Conservation (phyloP, 2,329 filamentous ascomycete species). For the Exophiala lecanii-corni region DNA sequence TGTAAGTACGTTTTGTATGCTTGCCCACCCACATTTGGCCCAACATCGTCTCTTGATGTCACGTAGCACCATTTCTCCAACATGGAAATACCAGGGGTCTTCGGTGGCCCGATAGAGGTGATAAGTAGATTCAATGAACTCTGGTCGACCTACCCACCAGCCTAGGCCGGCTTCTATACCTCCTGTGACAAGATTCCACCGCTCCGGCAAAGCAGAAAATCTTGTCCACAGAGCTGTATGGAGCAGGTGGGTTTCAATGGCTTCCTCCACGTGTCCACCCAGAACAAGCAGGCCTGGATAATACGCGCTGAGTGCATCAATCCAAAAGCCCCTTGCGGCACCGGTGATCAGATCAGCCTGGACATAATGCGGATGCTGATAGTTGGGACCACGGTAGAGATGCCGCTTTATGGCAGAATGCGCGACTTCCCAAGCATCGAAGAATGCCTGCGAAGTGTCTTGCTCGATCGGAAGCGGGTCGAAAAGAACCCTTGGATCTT, state of each 20-base stretch:
- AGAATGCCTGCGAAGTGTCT: conserved; percentile 71
- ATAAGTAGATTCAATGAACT: conserved; percentile 96
- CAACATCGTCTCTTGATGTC: conserved; percentile 87
- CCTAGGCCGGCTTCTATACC: conserved; percentile 79
- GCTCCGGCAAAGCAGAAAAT: conserved; percentile 87
- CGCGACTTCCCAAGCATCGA: conserved; percentile 77
- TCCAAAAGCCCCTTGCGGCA: conserved; percentile 85
- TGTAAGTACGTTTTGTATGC: conserved; percentile 73
- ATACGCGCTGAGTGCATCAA: conserved; percentile 92
- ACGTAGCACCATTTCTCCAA: conserved; percentile 88
- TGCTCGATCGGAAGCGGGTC: conserved; percentile 59
- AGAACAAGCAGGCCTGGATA: conserved; percentile 85
- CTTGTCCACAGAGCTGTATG: conserved; percentile 93
- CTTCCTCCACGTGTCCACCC: conserved; percentile 85
- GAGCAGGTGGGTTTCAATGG: conserved; percentile 80
- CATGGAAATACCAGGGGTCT: conserved; percentile 93
- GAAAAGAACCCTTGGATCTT: conserved; percentile 60
- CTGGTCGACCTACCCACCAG: conserved; percentile 93
- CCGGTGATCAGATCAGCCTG: conserved; percentile 86
- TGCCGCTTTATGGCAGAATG: conserved; percentile 86
- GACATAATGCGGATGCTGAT: conserved; percentile 86
- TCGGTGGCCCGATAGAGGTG: conserved; percentile 90
- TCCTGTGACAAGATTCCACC: conserved; percentile 83
- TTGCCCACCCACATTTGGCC: conserved; percentile 89
- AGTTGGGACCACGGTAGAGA: conserved; percentile 69